A percentile compares a stretch with the other conserved stretches of the same genome.
phyloP scores from a whole-genome alignment of 2,329 filamentous ascomycete species.

The Talaromyces amestolkiae region DNA sequence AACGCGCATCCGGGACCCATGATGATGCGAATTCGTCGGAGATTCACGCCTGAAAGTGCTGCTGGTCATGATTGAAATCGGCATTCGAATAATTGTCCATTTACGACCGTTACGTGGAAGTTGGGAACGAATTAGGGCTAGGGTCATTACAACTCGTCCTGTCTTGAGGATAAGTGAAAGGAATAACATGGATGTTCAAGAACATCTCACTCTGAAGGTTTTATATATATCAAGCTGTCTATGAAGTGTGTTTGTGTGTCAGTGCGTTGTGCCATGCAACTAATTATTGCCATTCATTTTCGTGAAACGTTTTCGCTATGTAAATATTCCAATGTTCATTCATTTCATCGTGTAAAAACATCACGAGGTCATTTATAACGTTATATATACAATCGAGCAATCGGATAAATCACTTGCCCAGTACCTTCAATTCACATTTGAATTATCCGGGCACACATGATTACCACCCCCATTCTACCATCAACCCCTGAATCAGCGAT shows the following conservation, averaged over 20 bases:
- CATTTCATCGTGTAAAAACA: background rate
- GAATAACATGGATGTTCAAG: background rate
- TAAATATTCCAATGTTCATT: background rate
- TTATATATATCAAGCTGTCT: background rate
- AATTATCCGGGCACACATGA: background rate
- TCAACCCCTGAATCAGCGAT: slow-evolving; percentile 20
- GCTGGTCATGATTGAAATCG: background rate
- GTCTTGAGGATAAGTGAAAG: background rate
- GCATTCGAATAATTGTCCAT: background rate
- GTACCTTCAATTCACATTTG: background rate
- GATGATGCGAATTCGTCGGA: background rate
- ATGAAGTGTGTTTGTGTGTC: background rate
- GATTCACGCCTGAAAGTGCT: background rate
- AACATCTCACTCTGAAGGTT: background rate
- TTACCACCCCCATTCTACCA: slow-evolving; percentile 34
- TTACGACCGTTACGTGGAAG: background rate
- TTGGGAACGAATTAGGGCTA: background rate
- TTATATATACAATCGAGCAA: background rate
- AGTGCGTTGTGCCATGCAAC: too few species aligned
- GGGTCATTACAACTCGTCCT: background rate
- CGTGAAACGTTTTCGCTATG: background rate
- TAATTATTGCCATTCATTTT: background rate
- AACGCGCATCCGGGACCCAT: too few species aligned
- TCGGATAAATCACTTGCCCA: background rate
- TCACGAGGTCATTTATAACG: background rate